Conservation (phyloP, 2,329 filamentous ascomycete genomes). For the Cladosporium phlei region DNA sequence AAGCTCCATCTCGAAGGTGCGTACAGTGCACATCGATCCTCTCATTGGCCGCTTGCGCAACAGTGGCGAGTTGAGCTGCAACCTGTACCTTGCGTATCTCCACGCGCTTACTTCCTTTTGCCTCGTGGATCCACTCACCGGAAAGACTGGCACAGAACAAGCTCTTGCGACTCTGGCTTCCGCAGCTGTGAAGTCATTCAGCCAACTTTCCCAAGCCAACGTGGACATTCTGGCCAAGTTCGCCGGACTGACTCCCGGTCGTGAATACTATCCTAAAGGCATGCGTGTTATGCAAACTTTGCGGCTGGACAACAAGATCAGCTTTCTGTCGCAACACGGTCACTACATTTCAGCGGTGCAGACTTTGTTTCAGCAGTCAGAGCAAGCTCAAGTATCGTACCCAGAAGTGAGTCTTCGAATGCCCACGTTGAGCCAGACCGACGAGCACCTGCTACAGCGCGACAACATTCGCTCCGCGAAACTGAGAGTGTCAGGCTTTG, state of each 20-base stretch:
- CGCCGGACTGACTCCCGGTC: constrained; percentile 30
- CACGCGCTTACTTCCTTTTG: constrained; percentile 59
- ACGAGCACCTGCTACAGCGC: constrained; percentile 24
- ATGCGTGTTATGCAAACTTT: constrained; percentile 41
- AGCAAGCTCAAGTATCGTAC: constrained; percentile 15
- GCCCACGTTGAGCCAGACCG: constrained; percentile 8
- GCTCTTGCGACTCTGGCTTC: constrained; percentile 23
- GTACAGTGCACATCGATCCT: constrained; percentile 51
- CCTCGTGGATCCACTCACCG: constrained; percentile 55
- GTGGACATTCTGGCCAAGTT: constrained; percentile 26
- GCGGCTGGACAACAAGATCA: constrained; percentile 38
- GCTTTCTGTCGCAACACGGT: constrained; percentile 41
- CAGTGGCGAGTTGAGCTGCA: constrained; percentile 40
- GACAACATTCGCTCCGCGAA: constrained; percentile 29
- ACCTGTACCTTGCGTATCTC: constrained; percentile 41
- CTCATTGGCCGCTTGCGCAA: constrained; percentile 56
- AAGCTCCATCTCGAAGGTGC: constrained; percentile 46
- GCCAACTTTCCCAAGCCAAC: constrained; percentile 17
- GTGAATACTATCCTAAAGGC: constrained; percentile 43
- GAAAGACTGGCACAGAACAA: constrained; percentile 58
- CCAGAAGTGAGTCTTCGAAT: constrained; percentile 9
- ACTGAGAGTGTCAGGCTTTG: constrained; percentile 30
- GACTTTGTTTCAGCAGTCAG: constrained; percentile 25
- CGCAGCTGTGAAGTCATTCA: constrained; percentile 22
- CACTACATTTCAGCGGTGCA: constrained; percentile 23